Conservation (phyloP, 2,329 filamentous ascomycete species). For the Juglanconis juglandina region DNA sequence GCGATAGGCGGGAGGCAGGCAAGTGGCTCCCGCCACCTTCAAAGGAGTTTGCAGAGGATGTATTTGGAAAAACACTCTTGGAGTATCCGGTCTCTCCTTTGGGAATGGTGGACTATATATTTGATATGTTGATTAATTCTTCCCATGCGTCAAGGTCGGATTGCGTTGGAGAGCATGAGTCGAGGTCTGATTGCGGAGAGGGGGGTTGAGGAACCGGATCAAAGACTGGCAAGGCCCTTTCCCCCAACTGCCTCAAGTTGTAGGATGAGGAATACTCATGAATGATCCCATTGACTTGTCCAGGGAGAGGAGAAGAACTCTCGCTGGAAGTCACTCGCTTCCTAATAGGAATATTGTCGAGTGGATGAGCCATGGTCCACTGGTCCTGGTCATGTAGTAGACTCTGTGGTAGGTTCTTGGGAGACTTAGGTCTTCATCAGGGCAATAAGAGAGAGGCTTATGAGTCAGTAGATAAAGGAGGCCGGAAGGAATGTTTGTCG, state of each 20-base stretch:
- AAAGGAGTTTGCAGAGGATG: neutral
- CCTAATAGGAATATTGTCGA: too few species aligned
- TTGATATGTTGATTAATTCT: conserved; percentile 2
- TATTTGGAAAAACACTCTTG: neutral
- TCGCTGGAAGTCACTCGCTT: neutral
- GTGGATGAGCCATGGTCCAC: too few species aligned
- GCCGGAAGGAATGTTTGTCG: too few species aligned
- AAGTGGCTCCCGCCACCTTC: neutral
- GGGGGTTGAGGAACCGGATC: neutral
- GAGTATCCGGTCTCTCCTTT: neutral
- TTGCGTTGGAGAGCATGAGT: conserved; percentile 9
- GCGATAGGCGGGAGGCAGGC: neutral
- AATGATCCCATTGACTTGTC: too few species aligned
- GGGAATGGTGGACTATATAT: neutral
- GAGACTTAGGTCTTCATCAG: too few species aligned
- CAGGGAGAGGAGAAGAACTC: neutral
- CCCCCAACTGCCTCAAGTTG: too few species aligned
- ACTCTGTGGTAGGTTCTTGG: too few species aligned
- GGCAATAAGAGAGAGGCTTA: too few species aligned
- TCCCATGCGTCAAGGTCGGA: conserved; percentile 16
- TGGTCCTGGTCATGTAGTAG: too few species aligned
- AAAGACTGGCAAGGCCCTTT: neutral
- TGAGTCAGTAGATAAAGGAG: too few species aligned
- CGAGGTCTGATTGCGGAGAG: neutral
- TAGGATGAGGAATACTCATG: too few species aligned